Evolutionary conservation across 2,329 filamentous ascomycete species (phyloP).

Genomic region (Albophoma yamanashiensis): DNA sequence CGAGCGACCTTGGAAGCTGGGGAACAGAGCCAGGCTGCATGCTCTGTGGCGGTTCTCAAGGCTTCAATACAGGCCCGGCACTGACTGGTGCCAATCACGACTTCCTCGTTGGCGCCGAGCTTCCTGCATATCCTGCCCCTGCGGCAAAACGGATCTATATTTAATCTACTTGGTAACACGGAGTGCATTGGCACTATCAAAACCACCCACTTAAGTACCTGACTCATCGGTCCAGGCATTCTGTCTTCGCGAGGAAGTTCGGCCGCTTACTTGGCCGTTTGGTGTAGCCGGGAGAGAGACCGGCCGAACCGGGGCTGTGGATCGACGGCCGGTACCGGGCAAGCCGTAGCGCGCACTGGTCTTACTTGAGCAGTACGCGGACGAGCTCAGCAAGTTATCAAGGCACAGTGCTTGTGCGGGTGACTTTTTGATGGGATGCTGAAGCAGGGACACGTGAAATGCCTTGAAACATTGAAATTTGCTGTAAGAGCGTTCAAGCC

Average conservation of each 20-base stretch:
- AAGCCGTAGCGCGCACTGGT: too few relatives aligned
- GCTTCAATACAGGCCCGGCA: too few relatives aligned
- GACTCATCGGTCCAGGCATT: background rate
- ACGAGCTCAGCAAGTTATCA: background rate
- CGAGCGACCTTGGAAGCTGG: too few relatives aligned
- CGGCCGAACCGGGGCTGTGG: background rate
- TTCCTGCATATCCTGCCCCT: background rate
- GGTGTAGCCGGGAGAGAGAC: background rate
- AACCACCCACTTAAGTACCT: too few relatives aligned
- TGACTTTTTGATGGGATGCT: background rate
- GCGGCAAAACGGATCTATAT: too few relatives aligned
- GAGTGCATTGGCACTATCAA: background rate
- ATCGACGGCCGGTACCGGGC: background rate
- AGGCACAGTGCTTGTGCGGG: background rate
- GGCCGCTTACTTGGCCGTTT: background rate
- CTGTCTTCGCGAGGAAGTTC: too few relatives aligned
- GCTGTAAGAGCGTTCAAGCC: background rate
- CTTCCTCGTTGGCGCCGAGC: background rate
- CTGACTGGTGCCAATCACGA: background rate
- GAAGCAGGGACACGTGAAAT: background rate
- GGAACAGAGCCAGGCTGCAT: too few relatives aligned
- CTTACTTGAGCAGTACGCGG: too few relatives aligned
- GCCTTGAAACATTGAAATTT: too few relatives aligned
- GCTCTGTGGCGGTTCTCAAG: too few relatives aligned
- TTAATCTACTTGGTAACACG: background rate